These are phyloP conservation scores for Sporothrix protearum DNA, from an alignment of 2,329 filamentous ascomycete genomes.

Conservation along the genomic window DNA sequence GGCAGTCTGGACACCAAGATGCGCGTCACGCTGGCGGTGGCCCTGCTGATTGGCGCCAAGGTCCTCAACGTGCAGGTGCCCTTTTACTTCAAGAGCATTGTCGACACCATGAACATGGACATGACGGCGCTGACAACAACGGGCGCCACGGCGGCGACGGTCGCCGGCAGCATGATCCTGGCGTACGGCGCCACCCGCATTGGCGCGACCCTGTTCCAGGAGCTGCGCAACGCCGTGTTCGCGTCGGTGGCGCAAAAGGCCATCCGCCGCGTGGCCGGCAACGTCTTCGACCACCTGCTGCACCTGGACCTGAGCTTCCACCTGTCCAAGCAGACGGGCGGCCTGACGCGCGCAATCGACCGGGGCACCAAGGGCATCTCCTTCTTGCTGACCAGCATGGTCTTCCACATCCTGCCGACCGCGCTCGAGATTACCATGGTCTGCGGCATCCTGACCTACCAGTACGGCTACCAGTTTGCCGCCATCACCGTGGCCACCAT, in stretches of 20 bases:
- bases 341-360: slow-evolving; percentile 89
- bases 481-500: slow-evolving; percentile 87
- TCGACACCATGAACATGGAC: slow-evolving; percentile 97
- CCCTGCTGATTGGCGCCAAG: slow-evolving; percentile 82
- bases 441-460: slow-evolving; percentile 92
- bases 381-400: slow-evolving; percentile 95
- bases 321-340: slow-evolving; percentile 88
- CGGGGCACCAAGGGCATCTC: slow-evolving; percentile 97
- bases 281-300: slow-evolving; percentile 88
- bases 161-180: slow-evolving; percentile 88
- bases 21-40: slow-evolving; percentile 80
- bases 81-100: slow-evolving; percentile 98
- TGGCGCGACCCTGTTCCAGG: slow-evolving; percentile 84
- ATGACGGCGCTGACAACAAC: slow-evolving; percentile 57
- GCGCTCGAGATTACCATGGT: slow-evolving; percentile 92
- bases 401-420: slow-evolving; percentile 93
- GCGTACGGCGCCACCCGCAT: slow-evolving; percentile 89
- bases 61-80: slow-evolving; percentile 95
- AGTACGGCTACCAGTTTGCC: slow-evolving; percentile 89
- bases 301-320: slow-evolving; percentile 91
- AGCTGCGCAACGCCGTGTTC: slow-evolving; percentile 92
- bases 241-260: slow-evolving; percentile 96
- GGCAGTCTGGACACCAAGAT: slow-evolving; percentile 77
- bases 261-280: slow-evolving; percentile 83
- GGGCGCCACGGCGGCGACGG: slow-evolving; percentile 83